Evolutionary conservation across 2,329 filamentous ascomycete genomes (phyloP), one percentile per base, ranked within the genome.

Genomic region (Aureobasidium mangrovei): DNA sequence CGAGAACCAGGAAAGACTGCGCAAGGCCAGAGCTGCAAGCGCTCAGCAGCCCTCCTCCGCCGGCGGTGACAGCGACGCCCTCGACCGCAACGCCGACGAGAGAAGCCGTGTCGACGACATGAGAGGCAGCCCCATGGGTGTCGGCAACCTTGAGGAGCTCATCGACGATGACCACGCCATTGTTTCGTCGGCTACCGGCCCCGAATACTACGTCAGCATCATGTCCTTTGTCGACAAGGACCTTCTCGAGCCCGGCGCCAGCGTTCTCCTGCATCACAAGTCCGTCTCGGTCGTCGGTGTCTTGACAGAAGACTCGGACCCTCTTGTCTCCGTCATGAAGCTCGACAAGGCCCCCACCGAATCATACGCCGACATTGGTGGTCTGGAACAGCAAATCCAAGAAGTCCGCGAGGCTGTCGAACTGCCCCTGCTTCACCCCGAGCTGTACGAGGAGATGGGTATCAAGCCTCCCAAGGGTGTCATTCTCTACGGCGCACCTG

Each of bases 191-290:
- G 94, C 93, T 0, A 97, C 93, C 5, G 93, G 93, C 0, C 93
- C 93, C 1, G 93, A 98, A 71, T 98, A 95, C 79, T 98, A 97
- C 70, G 93, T 98, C 61, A 96, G 91, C 63, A 98, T 98, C 80
- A 97, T 97, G 93, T 96, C 91, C 54, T 98, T 98, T 66, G 93
- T 98, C 61, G 93, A 98, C 78, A 98, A 98, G 74, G 93, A 98
- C 66, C 82, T 98, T 3, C 80, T 98, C 41, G 93, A 98, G 72
- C 93, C 93, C 1, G 94, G 94, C 58, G 90, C 93, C 18, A 96
- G 90, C 64, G 93, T 98, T 46, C 77, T 98, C 46, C 77, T 98
- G 56, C 93, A 98, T 67, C 93, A 98, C 73, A 98, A 98, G 77
- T 94, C 88, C 52, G 91, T 97, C 49, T 96, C 91, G 40, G 95